A percentile compares a stretch with the other conserved stretches of the same genome.
Evolutionary conservation across 2,329 filamentous ascomycete species (phyloP).

Genomic region (Aspergillus uvarum): DNA sequence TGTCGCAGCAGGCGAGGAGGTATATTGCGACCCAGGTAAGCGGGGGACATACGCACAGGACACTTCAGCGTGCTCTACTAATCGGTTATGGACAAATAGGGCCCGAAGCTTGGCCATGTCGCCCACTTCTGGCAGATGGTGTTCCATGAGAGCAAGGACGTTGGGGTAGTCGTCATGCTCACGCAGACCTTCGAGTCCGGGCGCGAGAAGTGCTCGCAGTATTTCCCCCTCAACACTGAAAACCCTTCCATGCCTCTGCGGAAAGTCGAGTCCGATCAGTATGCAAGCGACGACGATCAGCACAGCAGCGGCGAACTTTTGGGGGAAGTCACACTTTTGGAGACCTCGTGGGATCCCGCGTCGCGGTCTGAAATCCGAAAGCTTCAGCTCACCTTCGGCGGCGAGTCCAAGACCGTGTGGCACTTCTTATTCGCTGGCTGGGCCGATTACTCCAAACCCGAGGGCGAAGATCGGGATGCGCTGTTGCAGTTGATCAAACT

Average conservation of each 20-base stretch:
- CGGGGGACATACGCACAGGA: background rate
- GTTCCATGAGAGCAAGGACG: slow-evolving; percentile 71
- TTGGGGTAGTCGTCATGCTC: slow-evolving; percentile 88
- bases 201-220: slow-evolving; percentile 82
- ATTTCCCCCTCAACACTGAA: slow-evolving; percentile 68
- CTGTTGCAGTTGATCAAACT: slow-evolving; percentile 53
- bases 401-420: slow-evolving; percentile 66
- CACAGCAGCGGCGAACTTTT: slow-evolving; percentile 64
- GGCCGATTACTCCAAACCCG: slow-evolving; percentile 86
- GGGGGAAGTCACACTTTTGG: slow-evolving; percentile 65
- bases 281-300: slow-evolving; percentile 58
- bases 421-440: slow-evolving; percentile 84
- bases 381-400: slow-evolving; percentile 54
- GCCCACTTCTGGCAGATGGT: slow-evolving; percentile 96
- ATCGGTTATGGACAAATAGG: slow-evolving; percentile 43
- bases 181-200: slow-evolving; percentile 80
- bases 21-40: slow-evolving; percentile 86
- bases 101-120: slow-evolving; percentile 73
- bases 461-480: slow-evolving; percentile 52
- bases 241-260: slow-evolving; percentile 50
- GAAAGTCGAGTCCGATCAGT: slow-evolving; percentile 36
- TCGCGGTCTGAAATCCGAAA: slow-evolving; percentile 71
- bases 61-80: background rate
- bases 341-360: slow-evolving; percentile 54
- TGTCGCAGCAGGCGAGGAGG: slow-evolving; percentile 48